phyloP scores from a whole-genome alignment of 2,329 filamentous ascomycete genomes.

The Fusarium sp. region DNA sequence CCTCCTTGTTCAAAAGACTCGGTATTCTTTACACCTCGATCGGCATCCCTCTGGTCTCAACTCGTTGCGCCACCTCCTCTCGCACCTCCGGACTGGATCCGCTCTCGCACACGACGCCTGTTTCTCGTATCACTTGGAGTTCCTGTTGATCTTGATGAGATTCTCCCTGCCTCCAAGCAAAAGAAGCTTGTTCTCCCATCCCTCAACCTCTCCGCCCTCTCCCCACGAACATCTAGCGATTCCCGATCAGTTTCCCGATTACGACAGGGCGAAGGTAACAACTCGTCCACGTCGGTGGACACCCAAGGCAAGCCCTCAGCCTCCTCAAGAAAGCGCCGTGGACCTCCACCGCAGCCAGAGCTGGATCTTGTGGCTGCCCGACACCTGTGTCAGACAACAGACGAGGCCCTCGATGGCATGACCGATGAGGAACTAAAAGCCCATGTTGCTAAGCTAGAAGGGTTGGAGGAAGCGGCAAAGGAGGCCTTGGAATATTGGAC shows the following conservation, averaged over 20 bases:
- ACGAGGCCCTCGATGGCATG: conserved; percentile 81
- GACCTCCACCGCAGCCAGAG: conserved; percentile 73
- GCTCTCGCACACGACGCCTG: conserved; percentile 90
- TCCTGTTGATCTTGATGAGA: conserved; percentile 95
- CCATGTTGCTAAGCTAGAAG: conserved; percentile 75
- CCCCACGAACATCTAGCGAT: conserved; percentile 64
- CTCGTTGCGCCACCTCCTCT: conserved; percentile 93
- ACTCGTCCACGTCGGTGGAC: conserved; percentile 67
- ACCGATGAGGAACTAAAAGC: conserved; percentile 77
- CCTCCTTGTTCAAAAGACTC: conserved; percentile 64
- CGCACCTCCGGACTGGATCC: conserved; percentile 97
- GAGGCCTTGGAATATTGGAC: conserved; percentile 89
- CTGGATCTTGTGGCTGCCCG: conserved; percentile 82
- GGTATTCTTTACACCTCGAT: conserved; percentile 85
- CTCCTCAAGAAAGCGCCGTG: conserved; percentile 57
- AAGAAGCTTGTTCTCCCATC: conserved; percentile 96
- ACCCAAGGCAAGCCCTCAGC: conserved; percentile 62
- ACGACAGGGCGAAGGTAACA: conserved; percentile 59
- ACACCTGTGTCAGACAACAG: conserved; percentile 83
- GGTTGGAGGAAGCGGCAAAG: conserved; percentile 74
- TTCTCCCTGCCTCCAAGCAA: conserved; percentile 94
- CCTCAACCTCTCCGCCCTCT: conserved; percentile 73
- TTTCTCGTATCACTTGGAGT: conserved; percentile 97
- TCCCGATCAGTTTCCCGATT: conserved; percentile 59
- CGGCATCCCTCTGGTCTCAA: conserved; percentile 93